Evolutionary conservation across 495 filamentous ascomycete genomes (phyloP).

Genomic region (Xylaria telfairii): DNA sequence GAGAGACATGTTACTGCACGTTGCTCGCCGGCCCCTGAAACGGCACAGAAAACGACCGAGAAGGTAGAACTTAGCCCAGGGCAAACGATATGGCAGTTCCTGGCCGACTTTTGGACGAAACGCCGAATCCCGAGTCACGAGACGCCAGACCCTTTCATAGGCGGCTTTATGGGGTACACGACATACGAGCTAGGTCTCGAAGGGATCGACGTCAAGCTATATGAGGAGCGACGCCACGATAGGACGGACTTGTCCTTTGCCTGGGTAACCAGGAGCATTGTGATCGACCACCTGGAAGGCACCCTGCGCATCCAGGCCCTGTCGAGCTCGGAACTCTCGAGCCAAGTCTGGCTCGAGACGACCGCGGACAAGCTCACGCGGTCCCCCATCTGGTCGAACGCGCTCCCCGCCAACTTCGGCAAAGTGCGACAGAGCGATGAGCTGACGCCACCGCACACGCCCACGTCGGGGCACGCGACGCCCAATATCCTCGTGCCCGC

Average conservation of each 20-base stretch:
- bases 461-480: conserved; percentile 23
- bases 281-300: conserved; percentile 73
- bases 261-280: conserved; percentile 79
- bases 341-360: conserved; percentile 43
- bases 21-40: conserved; percentile 5
- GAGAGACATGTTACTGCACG: conserved; percentile 44
- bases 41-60: conserved; percentile 22
- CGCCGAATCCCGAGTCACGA: conserved; percentile 46
- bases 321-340: conserved; percentile 40
- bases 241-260: conserved; percentile 76
- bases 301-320: conserved; percentile 71
- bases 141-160: conserved; percentile 72
- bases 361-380: conserved; percentile 39
- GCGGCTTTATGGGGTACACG: conserved; percentile 88
- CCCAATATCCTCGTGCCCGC: conserved; percentile 50
- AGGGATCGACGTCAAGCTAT: conserved; percentile 57
- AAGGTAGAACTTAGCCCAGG: conserved; percentile 39
- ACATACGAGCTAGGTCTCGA: conserved; percentile 85
- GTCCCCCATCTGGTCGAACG: conserved; percentile 36
- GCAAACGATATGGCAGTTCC: conserved; percentile 60
- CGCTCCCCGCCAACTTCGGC: conserved; percentile 31
- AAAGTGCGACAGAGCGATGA: conserved; percentile 29
- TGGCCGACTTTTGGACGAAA: conserved; percentile 64
- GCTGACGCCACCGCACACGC: conserved; percentile 37
- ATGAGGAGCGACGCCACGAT: conserved; percentile 43